A percentile compares a stretch with the other conserved stretches of the same genome.
Conservation (phyloP, 805 yeast genomes). For the Torulaspora gathmanii region DNA sequence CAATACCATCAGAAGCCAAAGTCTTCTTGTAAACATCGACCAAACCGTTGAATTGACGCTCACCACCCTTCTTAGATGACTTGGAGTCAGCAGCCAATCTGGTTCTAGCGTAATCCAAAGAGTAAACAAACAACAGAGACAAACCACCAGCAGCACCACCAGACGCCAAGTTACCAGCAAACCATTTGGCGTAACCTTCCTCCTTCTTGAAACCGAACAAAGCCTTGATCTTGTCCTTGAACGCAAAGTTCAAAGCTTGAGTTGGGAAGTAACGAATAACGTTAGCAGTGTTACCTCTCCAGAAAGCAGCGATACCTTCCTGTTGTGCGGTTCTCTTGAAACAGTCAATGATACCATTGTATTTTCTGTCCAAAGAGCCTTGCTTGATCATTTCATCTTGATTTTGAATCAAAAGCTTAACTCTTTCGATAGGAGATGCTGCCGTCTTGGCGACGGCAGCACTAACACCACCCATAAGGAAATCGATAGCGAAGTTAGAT, state of each 20-base stretch:
- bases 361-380: slow-evolving; percentile 77
- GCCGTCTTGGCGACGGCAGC: slow-evolving; percentile 96
- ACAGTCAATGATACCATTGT: slow-evolving; percentile 84
- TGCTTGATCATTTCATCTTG: slow-evolving; percentile 96
- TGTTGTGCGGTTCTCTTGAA: slow-evolving; percentile 86
- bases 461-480: slow-evolving; percentile 96
- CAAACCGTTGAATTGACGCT: slow-evolving; percentile 91
- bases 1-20: slow-evolving; percentile 85
- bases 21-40: slow-evolving; percentile 92
- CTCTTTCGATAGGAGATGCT: slow-evolving; percentile 90
- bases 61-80: slow-evolving; percentile 54
- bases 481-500: slow-evolving; percentile 50
- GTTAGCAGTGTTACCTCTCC: slow-evolving; percentile 98
- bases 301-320: slow-evolving; percentile 84
- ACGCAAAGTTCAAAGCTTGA: slow-evolving; percentile 94
- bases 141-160: slow-evolving; percentile 98
- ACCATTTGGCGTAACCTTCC: slow-evolving; percentile 85
- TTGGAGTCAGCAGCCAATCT: slow-evolving; percentile 95
- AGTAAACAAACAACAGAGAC: slow-evolving; percentile 87
- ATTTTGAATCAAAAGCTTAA: slow-evolving; percentile 87
- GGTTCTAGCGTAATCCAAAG: slow-evolving; percentile 95
- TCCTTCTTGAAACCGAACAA: slow-evolving; percentile 87
- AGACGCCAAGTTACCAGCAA: slow-evolving; percentile 92
- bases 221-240: slow-evolving; percentile 91
- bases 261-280: slow-evolving; percentile 97